Percentiles rank a stretch among this genome's conserved stretches.
Conservation (phyloP, 805 yeast genomes). For the Pichia eremophila region DNA sequence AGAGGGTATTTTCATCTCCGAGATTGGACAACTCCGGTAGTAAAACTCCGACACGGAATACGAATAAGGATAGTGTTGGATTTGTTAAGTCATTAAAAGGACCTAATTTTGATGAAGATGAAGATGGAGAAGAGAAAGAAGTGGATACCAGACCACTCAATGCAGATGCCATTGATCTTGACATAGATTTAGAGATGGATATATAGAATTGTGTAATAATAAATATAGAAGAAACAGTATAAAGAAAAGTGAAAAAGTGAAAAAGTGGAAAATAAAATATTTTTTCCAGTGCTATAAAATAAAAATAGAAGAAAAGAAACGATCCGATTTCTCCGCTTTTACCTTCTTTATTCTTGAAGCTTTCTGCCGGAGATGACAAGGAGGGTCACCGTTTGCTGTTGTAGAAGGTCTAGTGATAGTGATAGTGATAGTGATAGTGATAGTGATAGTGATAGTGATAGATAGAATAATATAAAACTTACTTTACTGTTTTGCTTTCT, state of each 20-base stretch:
- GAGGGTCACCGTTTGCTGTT: neutral
- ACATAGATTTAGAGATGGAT: constrained; percentile 21
- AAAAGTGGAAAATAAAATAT: neutral
- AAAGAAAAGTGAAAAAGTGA: too few relatives aligned
- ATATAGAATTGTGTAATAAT: neutral
- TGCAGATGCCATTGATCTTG: constrained; percentile 56
- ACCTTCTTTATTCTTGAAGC: neutral
- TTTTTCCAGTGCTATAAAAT: too few relatives aligned
- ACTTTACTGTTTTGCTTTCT: too few relatives aligned
- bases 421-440: neutral
- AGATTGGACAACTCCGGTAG: too few relatives aligned
- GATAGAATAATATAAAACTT: too few relatives aligned
- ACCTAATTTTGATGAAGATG: neutral
- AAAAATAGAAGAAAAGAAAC: too few relatives aligned
- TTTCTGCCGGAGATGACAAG: neutral
- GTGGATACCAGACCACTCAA: constrained; percentile 16
- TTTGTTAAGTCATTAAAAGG: constrained; percentile 31
- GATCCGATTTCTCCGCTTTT: neutral
- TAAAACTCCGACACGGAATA: neutral
- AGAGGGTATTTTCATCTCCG: constrained; percentile 2
- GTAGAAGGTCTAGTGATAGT: neutral
- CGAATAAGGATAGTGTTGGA: constrained; percentile 31
- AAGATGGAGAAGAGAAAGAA: neutral
- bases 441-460: neutral
- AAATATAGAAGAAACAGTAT: too few relatives aligned